These are phyloP conservation scores for Colletotrichum euphorbiae DNA, from an alignment of 2,329 filamentous ascomycete species.

Conservation along the genomic window DNA sequence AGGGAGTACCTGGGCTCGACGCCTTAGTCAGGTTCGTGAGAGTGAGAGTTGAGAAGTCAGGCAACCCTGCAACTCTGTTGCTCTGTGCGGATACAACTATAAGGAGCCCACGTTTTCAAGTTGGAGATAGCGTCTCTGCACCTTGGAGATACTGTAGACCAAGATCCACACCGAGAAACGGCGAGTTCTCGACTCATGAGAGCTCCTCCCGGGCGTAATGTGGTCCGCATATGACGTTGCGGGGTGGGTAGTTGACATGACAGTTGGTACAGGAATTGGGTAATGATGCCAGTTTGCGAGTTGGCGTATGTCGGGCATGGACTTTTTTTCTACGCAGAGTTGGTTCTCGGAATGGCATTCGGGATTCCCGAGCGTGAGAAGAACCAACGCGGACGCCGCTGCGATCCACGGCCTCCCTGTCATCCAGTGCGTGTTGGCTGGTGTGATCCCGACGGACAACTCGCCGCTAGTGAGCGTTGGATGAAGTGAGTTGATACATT, in stretches of 20 bases:
- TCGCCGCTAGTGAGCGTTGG: background rate
- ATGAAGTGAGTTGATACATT: slow-evolving; percentile 5
- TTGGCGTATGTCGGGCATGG: slow-evolving; percentile 8
- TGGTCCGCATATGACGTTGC: slow-evolving; percentile 20
- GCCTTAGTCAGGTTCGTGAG: slow-evolving; percentile 14
- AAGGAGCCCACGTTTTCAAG: slow-evolving; percentile 16
- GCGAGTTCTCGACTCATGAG: slow-evolving; percentile 18
- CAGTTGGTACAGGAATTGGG: background rate
- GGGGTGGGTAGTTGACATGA: background rate
- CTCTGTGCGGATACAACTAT: background rate
- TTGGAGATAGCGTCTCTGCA: slow-evolving; percentile 16
- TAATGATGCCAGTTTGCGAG: slow-evolving; percentile 1
- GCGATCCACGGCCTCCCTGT: background rate
- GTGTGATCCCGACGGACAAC: background rate
- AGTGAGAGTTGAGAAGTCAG: slow-evolving; percentile 17
- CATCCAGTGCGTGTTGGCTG: slow-evolving; percentile 2
- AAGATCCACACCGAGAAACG: slow-evolving; percentile 9
- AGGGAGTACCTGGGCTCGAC: slow-evolving; percentile 4
- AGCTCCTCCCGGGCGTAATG: slow-evolving; percentile 16
- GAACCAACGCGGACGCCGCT: background rate
- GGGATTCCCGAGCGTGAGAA: background rate
- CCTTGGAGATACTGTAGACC: background rate
- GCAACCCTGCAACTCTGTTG: slow-evolving; percentile 14
- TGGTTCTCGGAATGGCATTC: background rate
- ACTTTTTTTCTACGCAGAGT: background rate